Conservation (phyloP, 1,139 yeast genomes). For the Candida labiduridarum region DNA sequence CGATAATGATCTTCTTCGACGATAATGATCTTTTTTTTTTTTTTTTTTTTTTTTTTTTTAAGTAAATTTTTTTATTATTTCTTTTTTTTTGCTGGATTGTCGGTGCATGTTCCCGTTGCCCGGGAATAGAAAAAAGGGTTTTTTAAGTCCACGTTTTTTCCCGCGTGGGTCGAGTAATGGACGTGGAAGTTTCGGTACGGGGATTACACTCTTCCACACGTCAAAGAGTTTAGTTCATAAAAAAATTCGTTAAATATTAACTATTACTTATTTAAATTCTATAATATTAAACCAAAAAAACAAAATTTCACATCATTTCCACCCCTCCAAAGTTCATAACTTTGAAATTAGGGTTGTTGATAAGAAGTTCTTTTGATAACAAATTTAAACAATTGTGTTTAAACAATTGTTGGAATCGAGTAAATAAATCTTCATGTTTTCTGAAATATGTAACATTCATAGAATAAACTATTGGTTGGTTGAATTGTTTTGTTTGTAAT, state of each 20-base stretch:
- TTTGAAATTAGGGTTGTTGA: not conserved
- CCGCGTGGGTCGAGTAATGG: too few species aligned
- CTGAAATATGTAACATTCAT: slow-evolving; percentile 9
- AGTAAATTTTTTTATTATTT: too few species aligned
- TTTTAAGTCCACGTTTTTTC: too few species aligned
- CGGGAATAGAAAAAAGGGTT: too few species aligned
- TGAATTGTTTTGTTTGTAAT: slow-evolving; percentile 14
- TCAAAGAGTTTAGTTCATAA: too few species aligned
- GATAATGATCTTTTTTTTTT: too few species aligned
- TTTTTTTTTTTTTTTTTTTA: not conserved
- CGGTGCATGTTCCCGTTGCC: too few species aligned
- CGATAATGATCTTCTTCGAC: too few species aligned
- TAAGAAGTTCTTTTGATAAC: not conserved
- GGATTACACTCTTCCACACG: too few species aligned
- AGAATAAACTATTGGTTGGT: slow-evolving; percentile 14
- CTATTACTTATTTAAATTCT: not conserved
- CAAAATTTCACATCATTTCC: not conserved
- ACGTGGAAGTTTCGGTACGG: too few species aligned
- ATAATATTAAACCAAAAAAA: not conserved
- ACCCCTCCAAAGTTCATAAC: slow-evolving; percentile 3
- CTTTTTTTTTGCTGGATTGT: too few species aligned
- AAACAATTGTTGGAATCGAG: slow-evolving; percentile 15
- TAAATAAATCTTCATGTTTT: slow-evolving; percentile 7
- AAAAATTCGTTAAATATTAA: not conserved
- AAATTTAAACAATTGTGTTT: slow-evolving; percentile 14